These are phyloP conservation scores for Teratosphaeria epicoccoides DNA, from an alignment of 2,329 filamentous ascomycete genomes.

Conservation along the genomic window DNA sequence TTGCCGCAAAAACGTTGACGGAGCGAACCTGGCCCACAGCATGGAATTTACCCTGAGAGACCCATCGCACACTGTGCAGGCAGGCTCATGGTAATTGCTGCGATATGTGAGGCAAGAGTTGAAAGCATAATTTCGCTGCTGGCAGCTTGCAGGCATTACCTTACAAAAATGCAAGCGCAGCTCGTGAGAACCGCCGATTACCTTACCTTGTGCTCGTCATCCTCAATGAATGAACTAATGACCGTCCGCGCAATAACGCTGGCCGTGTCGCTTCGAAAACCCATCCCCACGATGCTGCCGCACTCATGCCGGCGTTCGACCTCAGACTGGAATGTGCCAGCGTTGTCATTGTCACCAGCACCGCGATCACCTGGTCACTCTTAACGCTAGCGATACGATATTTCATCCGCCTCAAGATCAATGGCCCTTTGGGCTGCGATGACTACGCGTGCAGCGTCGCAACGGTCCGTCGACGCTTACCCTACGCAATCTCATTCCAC, in stretches of 20 bases:
- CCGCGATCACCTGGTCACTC: constrained; percentile 15
- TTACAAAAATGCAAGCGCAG: too few relatives aligned
- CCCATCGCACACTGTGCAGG: too few relatives aligned
- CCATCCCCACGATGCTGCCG: background rate
- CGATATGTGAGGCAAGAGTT: too few relatives aligned
- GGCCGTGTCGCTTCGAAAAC: background rate
- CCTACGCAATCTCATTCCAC: constrained; percentile 1
- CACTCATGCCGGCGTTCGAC: constrained; percentile 12
- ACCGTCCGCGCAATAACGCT: background rate
- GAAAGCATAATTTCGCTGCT: too few relatives aligned
- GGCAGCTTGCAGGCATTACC: too few relatives aligned
- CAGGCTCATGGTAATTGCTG: too few relatives aligned
- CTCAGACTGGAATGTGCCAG: constrained; percentile 12
- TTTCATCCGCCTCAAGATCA: constrained; percentile 20
- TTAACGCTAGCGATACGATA: constrained; percentile 18
- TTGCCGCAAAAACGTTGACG: too few relatives aligned
- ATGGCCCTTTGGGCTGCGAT: constrained; percentile 21
- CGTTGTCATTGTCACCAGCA: constrained; percentile 15
- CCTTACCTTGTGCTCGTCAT: too few relatives aligned
- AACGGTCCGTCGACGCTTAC: constrained; percentile 6
- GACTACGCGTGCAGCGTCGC: constrained; percentile 17
- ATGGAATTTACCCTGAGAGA: too few relatives aligned
- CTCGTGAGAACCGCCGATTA: too few relatives aligned
- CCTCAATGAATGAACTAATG: background rate
- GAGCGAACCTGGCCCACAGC: too few relatives aligned